phyloP scores from a whole-genome alignment of 768 basidiomycete genomes.

The Chalciporus chontae region DNA sequence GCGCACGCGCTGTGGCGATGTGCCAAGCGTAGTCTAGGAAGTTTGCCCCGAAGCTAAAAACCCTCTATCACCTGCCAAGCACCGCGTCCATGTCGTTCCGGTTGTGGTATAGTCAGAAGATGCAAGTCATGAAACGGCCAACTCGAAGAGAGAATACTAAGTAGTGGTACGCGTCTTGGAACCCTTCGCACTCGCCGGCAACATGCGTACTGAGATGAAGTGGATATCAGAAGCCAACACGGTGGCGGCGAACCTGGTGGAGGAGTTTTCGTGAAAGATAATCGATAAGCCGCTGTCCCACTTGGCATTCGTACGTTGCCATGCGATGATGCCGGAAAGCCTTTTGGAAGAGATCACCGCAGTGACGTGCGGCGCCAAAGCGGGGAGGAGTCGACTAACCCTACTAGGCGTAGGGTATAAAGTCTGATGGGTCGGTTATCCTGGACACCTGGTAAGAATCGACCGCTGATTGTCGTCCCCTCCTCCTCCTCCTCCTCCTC shows the following conservation, averaged over 20 bases:
- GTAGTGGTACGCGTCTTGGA: no score
- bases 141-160: no score
- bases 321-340: background rate
- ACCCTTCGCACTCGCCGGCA: no score
- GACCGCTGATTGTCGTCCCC: background rate
- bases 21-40: background rate
- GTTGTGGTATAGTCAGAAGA: no score
- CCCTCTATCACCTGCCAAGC: background rate
- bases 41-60: background rate
- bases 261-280: background rate
- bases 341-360: background rate
- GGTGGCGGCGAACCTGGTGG: no score
- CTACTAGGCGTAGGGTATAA: background rate
- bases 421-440: background rate
- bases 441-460: no score
- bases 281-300: background rate
- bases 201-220: no score
- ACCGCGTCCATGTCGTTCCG: no score
- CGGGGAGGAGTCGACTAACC: slow-evolving; percentile 6
- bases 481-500: background rate
- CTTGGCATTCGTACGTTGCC: background rate
- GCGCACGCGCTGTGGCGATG: background rate
- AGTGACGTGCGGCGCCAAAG: slow-evolving; percentile 19
- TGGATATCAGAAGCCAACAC: no score
- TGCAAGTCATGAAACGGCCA: no score